phyloP scores from a whole-genome alignment of 371 early-diverging fungal species.

The Entomophthora muscae region DNA sequence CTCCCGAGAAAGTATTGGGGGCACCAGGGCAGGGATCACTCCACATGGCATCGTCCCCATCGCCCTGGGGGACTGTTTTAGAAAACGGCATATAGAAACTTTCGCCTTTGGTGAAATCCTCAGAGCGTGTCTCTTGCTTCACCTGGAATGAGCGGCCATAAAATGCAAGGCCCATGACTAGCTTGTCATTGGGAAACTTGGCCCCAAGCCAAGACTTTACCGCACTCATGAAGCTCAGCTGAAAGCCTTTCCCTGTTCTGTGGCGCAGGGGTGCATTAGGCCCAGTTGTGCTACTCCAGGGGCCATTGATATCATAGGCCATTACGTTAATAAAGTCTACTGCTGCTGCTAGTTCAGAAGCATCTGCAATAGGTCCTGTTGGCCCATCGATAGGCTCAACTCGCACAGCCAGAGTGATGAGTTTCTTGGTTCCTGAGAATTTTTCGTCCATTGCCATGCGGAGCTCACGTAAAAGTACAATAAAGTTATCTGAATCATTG shows the following conservation, averaged over 20 bases:
- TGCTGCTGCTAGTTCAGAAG: constrained; percentile 27
- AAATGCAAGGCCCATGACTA: constrained; percentile 37
- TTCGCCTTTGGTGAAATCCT: constrained; percentile 21
- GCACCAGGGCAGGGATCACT: constrained; percentile 17
- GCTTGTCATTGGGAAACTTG: constrained; percentile 33
- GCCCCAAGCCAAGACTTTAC: constrained; percentile 28
- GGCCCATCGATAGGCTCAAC: constrained; percentile 37
- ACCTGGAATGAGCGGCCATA: constrained; percentile 32
- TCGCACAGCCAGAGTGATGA: constrained; percentile 52
- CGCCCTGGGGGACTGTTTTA: constrained; percentile 19
- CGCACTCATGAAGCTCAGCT: constrained; percentile 11
- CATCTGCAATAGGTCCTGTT: constrained; percentile 25
- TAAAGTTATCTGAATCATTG: constrained; percentile 37
- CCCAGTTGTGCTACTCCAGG: constrained; percentile 30
- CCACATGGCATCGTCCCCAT: constrained; percentile 30
- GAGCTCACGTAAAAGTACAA: constrained; percentile 38
- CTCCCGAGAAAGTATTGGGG: constrained; percentile 29
- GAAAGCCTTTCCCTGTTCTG: neutral
- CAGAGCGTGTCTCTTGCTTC: constrained; percentile 17
- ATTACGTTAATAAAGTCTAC: constrained; percentile 35
- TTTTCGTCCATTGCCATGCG: constrained; percentile 30
- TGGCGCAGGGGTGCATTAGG: constrained; percentile 40
- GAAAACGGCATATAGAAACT: constrained; percentile 10
- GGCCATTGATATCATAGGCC: constrained; percentile 26
- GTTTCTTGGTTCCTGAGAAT: constrained; percentile 19